These are phyloP conservation scores for Hibiscus tridactylites DNA, from an alignment of 345 rosid genomes.

Conservation along the genomic window DNA sequence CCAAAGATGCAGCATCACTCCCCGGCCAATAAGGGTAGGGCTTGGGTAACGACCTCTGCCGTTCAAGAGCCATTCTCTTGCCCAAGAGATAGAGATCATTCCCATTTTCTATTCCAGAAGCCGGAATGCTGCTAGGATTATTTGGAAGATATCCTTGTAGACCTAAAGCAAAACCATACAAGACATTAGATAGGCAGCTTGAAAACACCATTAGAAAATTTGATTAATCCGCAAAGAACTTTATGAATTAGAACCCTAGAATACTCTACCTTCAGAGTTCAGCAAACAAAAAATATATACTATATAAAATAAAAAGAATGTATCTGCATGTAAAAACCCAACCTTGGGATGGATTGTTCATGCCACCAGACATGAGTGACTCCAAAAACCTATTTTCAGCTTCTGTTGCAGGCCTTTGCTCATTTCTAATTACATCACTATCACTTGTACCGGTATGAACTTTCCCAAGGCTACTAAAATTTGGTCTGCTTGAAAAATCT, in stretches of 20 bases:
- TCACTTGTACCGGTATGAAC: conserved; percentile 34
- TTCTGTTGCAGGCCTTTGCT: conserved; percentile 22
- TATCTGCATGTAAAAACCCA: background rate
- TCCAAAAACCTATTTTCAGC: background rate
- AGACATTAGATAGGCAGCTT: conserved; percentile 1
- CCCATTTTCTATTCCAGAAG: conserved; percentile 50
- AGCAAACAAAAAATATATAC: background rate
- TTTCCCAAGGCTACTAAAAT: conserved; percentile 39
- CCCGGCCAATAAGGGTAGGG: conserved; percentile 56
- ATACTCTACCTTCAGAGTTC: background rate
- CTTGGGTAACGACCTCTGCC: conserved; percentile 54
- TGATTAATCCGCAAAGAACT: background rate
- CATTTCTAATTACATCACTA: conserved; percentile 46
- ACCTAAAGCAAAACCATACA: conserved; percentile 31
- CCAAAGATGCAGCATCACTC: conserved; percentile 52
- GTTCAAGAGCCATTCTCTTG: conserved; percentile 67
- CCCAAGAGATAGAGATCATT: conserved; percentile 53
- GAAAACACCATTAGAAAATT: background rate
- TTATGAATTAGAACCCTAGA: conserved; percentile 1
- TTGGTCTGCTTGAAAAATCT: background rate
- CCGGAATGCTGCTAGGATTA: conserved; percentile 35
- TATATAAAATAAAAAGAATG: background rate
- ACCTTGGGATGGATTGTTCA: background rate
- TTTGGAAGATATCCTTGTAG: conserved; percentile 54
- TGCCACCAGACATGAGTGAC: background rate